Conservation (phyloP, 2,329 filamentous ascomycete genomes). For the Trichoderma semiorbis region DNA sequence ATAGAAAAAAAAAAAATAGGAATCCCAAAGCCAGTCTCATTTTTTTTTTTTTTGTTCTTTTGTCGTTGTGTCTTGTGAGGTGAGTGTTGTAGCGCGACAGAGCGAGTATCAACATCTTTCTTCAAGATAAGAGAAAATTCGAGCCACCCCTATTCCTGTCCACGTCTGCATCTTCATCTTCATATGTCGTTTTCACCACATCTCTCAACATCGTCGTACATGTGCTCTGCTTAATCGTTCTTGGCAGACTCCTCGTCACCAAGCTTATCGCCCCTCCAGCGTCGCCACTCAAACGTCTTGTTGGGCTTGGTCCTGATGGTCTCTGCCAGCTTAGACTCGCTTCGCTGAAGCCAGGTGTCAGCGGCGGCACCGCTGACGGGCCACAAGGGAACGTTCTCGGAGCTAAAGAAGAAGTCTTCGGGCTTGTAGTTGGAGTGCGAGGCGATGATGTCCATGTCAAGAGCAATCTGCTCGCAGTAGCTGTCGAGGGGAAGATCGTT, state of each 20-base stretch:
- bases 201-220: neutral
- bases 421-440: slow-evolving; percentile 40
- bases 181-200: neutral
- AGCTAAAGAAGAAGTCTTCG: slow-evolving; percentile 32
- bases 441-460: slow-evolving; percentile 72
- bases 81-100: neutral
- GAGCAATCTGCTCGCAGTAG: slow-evolving; percentile 71
- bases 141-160: neutral
- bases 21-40: neutral
- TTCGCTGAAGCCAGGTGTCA: slow-evolving; percentile 39
- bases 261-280: slow-evolving; percentile 11
- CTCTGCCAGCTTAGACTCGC: slow-evolving; percentile 38
- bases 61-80: neutral
- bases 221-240: neutral
- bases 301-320: slow-evolving; percentile 41
- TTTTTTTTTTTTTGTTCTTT: neutral
- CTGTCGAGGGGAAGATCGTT: slow-evolving; percentile 75
- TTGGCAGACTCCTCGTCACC: slow-evolving; percentile 10
- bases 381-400: slow-evolving; percentile 52
- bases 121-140: neutral
- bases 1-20: neutral
- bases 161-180: neutral
- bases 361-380: slow-evolving; percentile 46
- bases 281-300: slow-evolving; percentile 34
- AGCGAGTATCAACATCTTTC: neutral